Evolutionary conservation across 108 stramenopile genomes (phyloP).

Genomic region (Nitzschia sp.): DNA sequence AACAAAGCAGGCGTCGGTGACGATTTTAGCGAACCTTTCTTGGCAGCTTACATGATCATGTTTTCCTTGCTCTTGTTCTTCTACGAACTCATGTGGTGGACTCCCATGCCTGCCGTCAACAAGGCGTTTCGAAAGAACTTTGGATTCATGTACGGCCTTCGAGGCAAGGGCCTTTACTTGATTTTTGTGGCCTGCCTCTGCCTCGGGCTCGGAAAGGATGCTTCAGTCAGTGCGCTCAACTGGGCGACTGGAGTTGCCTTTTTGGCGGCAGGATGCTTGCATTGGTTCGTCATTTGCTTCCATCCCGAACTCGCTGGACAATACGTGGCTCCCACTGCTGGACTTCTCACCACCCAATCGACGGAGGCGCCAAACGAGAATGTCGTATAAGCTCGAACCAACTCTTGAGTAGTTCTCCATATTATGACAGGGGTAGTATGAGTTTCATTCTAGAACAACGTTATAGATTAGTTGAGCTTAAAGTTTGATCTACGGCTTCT

Average conservation of each 20-base stretch:
- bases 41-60: slow-evolving; percentile 84
- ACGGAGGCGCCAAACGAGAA: slow-evolving; percentile 15
- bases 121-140: slow-evolving; percentile 80
- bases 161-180: slow-evolving; percentile 77
- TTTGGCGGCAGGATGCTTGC: slow-evolving; percentile 56
- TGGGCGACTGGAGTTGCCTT: slow-evolving; percentile 61
- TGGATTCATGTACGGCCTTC: slow-evolving; percentile 87
- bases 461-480: no score
- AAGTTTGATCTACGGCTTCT: no score
- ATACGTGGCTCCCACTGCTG: slow-evolving; percentile 71
- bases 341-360: slow-evolving; percentile 54
- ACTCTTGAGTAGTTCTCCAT: no score
- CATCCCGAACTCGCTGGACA: slow-evolving; percentile 53
- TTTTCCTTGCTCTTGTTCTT: slow-evolving; percentile 73
- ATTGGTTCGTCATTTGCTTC: slow-evolving; percentile 55
- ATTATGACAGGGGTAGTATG: no score
- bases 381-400: slow-evolving; percentile 7
- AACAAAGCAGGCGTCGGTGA: slow-evolving; percentile 6
- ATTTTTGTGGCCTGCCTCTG: slow-evolving; percentile 89
- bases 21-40: slow-evolving; percentile 66
- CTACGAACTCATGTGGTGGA: slow-evolving; percentile 91
- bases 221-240: slow-evolving; percentile 42
- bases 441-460: no score
- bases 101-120: slow-evolving; percentile 54
- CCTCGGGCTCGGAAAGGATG: slow-evolving; percentile 65